Conservation (phyloP, 306 rosid species). For the barrel medic (Medicago truncatula) region MtrunA17r5.0-ANR NC_053042.1:15873001-15873500, state of each 20-base stretch:
- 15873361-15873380: constrained; percentile 39
- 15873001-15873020: not conserved
- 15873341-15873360: constrained; percentile 55
- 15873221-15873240: constrained; percentile 8
- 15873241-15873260: constrained; percentile 90
- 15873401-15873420: constrained; percentile 6
- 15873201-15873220: constrained; percentile 22
- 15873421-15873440: constrained; percentile 13
- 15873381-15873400: constrained; percentile 14
- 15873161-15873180: constrained; percentile 42
- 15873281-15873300: constrained; percentile 97
- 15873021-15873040: no score
- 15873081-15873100: constrained; percentile 40
- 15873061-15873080: constrained; percentile 29
- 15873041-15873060: constrained; percentile 3
- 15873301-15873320: constrained; percentile 87
- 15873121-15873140: constrained; percentile 97
- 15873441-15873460: constrained; percentile 12
- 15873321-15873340: constrained; percentile 99
- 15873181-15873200: constrained; percentile 35
- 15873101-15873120: constrained; percentile 91
- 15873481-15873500: not conserved
- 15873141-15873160: constrained; percentile 89
- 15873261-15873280: constrained; percentile 85
- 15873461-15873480: not conserved